A percentile compares a stretch with the other conserved stretches of the same genome.
These are phyloP conservation scores for Myochromella boudieri DNA, from an alignment of 768 basidiomycete species.

Conservation along the genomic window DNA sequence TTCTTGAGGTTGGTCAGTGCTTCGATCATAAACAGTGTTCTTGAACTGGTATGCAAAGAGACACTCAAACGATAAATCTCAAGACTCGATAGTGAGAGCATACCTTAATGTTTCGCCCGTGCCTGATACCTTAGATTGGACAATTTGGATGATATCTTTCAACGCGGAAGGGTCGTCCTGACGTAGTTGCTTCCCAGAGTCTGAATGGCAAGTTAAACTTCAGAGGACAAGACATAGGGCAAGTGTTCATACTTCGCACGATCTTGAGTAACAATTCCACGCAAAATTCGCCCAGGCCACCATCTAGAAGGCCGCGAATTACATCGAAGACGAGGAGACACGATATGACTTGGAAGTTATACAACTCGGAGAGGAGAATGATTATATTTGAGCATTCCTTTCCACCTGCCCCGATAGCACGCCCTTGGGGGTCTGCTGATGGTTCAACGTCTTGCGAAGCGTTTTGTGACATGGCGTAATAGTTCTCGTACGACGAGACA, in stretches of 20 bases:
- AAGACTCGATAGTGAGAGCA: neutral
- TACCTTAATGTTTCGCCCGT: slow-evolving; percentile 56
- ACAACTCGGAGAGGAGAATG: slow-evolving; percentile 85
- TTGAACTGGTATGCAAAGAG: slow-evolving; percentile 54
- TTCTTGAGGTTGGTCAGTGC: slow-evolving; percentile 91
- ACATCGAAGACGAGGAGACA: slow-evolving; percentile 89
- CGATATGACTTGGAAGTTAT: slow-evolving; percentile 94
- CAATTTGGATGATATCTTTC: slow-evolving; percentile 85
- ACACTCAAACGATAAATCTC: slow-evolving; percentile 1
- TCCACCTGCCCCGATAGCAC: slow-evolving; percentile 43
- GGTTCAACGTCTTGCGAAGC: slow-evolving; percentile 4
- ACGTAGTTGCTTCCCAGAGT: slow-evolving; percentile 88
- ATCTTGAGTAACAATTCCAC: slow-evolving; percentile 90
- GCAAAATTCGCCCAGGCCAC: slow-evolving; percentile 68
- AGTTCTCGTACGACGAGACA: slow-evolving; percentile 64
- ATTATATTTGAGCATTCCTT: slow-evolving; percentile 92
- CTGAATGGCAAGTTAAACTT: slow-evolving; percentile 39
- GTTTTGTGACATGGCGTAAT: slow-evolving; percentile 39
- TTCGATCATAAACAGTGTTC: slow-evolving; percentile 94
- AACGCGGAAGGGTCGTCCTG: slow-evolving; percentile 90
- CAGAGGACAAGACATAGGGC: neutral
- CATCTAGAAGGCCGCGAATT: slow-evolving; percentile 70
- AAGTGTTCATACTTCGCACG: slow-evolving; percentile 59
- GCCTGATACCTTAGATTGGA: slow-evolving; percentile 67
- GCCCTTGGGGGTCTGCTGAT: slow-evolving; percentile 12